phyloP scores from a whole-genome alignment of 352 stramenopile species.

The Phytophthora sp. region DNA sequence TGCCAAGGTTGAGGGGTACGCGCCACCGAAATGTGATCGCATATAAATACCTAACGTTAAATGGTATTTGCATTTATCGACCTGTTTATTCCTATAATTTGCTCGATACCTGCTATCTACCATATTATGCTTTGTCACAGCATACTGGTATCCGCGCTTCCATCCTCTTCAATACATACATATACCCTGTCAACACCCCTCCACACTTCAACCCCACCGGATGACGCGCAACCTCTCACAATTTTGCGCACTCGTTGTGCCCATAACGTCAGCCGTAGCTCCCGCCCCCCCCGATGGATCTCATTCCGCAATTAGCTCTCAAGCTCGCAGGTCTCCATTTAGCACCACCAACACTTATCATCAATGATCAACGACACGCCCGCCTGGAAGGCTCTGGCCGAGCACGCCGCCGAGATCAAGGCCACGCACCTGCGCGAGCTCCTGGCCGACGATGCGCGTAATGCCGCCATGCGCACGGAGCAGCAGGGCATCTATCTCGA shows the following conservation, averaged over 20 bases:
- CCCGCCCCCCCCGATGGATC: not conserved
- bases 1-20: too few species aligned
- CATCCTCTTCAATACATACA: slow-evolving; percentile 13
- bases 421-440: slow-evolving; percentile 91
- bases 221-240: slow-evolving; percentile 11
- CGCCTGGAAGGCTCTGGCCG: slow-evolving; percentile 75
- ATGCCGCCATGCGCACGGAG: slow-evolving; percentile 89
- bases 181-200: slow-evolving; percentile 22
- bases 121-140: not conserved
- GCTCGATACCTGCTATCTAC: not conserved
- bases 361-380: slow-evolving; percentile 79
- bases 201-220: slow-evolving; percentile 13
- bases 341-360: slow-evolving; percentile 8
- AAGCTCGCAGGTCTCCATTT: slow-evolving; percentile 34
- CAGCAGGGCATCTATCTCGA: slow-evolving; percentile 95
- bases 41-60: too few species aligned
- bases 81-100: not conserved
- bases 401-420: slow-evolving; percentile 85
- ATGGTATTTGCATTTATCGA: not conserved
- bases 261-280: slow-evolving; percentile 14
- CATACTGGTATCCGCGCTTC: not conserved
- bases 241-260: not conserved
- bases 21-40: too few species aligned
- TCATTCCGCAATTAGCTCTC: slow-evolving; percentile 29
- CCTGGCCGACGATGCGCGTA: slow-evolving; percentile 88